Evolutionary conservation across 164 flowering plant genomes (phyloP).

Genomic region (Chimonanthus salicifolius): DNA sequence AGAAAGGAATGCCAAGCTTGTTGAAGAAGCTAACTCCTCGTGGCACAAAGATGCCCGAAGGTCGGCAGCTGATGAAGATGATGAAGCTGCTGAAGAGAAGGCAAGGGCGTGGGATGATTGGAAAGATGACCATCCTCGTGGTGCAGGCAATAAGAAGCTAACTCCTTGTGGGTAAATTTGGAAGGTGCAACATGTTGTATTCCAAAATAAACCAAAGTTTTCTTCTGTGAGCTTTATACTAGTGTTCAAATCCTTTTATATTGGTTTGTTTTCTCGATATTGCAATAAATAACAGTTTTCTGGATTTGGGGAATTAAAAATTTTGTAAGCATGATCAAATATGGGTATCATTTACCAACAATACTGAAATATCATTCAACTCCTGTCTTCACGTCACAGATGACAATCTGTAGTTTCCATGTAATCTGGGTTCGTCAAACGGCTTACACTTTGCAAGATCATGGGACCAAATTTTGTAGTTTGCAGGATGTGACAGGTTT

Average conservation of each 20-base stretch:
- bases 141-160: conserved; percentile 95
- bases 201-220: neutral
- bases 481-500: too few relatives aligned
- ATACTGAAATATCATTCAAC: too few relatives aligned
- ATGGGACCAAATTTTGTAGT: too few relatives aligned
- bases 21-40: conserved; percentile 87
- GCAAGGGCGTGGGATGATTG: conserved; percentile 97
- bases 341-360: neutral
- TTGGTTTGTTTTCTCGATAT: neutral
- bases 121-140: conserved; percentile 98
- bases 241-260: neutral
- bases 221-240: neutral
- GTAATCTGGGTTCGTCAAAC: too few relatives aligned
- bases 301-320: neutral
- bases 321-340: neutral
- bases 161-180: conserved; percentile 79
- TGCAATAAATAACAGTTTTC: neutral
- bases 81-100: conserved; percentile 79
- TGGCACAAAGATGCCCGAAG: conserved; percentile 72
- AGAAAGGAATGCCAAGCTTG: conserved; percentile 52
- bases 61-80: conserved; percentile 46
- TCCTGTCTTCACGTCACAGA: too few relatives aligned
- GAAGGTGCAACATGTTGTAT: neutral
- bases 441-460: too few relatives aligned
- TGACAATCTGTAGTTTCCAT: too few relatives aligned